phyloP scores from a whole-genome alignment of 2,329 filamentous ascomycete genomes.

The Colletotrichum aenigma region DNA sequence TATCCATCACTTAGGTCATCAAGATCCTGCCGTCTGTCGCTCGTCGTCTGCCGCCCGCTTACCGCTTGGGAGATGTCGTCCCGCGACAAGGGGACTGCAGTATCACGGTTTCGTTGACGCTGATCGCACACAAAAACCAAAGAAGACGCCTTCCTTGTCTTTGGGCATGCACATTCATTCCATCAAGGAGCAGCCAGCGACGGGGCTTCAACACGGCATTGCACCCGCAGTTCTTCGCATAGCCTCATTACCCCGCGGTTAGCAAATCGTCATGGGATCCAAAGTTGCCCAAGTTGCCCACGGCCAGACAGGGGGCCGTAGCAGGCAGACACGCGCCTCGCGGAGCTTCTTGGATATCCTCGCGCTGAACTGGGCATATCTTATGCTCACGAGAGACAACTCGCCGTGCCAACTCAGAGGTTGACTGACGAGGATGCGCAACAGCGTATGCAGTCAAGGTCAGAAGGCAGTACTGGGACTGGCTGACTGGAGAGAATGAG shows the following conservation, averaged over 20 bases:
- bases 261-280: constrained; percentile 8
- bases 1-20: constrained; percentile 22
- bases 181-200: not conserved
- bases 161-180: not conserved
- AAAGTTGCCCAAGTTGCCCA: not conserved
- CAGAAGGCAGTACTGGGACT: constrained; percentile 10
- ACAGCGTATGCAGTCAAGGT: constrained; percentile 13
- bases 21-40: not conserved
- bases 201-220: not conserved
- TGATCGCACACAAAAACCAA: not conserved
- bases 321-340: constrained; percentile 1
- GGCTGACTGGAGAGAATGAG: not conserved
- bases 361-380: not conserved
- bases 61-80: not conserved
- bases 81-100: not conserved
- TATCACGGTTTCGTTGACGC: not conserved
- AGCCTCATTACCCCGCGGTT: constrained; percentile 7
- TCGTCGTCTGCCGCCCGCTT: not conserved
- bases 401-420: constrained; percentile 14
- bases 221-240: not conserved
- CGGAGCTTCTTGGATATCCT: not conserved
- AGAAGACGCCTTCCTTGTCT: not conserved
- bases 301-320: not conserved
- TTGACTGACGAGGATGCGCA: not conserved
- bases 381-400: constrained; percentile 9